Evolutionary conservation across 306 rosid genomes (phyloP), one percentile per base, ranked within the genome.

Genomic region (Morella rubra): DNA sequence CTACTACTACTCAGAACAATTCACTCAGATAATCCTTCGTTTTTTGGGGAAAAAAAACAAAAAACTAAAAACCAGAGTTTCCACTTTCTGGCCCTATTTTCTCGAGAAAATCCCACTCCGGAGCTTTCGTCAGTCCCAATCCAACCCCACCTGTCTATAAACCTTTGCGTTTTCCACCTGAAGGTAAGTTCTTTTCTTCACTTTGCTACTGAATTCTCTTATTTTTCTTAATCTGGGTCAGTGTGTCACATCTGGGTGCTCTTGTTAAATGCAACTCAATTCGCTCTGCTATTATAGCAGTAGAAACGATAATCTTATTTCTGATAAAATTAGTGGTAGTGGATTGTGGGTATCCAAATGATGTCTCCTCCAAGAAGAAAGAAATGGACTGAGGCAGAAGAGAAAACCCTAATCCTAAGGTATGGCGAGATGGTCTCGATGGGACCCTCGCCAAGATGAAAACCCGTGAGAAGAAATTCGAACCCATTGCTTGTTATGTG

Each of bases 321-420:
- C 24, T 1, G 64, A 22, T 19, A 9, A 22, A 58, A 7, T 58
- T 22, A 20, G 2, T 22, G 60, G 41, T 5, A 44, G 10, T 41
- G 71, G 74, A 74, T 14, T 27, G 77, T 76, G 72, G 73, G 66
- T 45, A 53, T 51, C 83, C 55, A 71, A 69, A 87, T 87, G 91
- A 89, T 95, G 92, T 83, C 91, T 69, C 89, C 92, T 67, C 91
- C 93, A 1, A 85, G 97, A 79, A 85, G 98, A 82, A 95, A 95
- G 92, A 95, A 95, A 82, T 95, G 98, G 98, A 95, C 93, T 14
- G 98, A 95, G 81, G 92, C 91, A 14, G 97, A 95, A 78, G 98
- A 95, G 85, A 90, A 88, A 87, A 92, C 97, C 84, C 87, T 95
- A 86, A 92, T 95, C 54, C 91, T 87, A 79, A 92, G 88, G 74